Conservation (phyloP, 305 asterid genomes). For the Ajuga reptans region DNA sequence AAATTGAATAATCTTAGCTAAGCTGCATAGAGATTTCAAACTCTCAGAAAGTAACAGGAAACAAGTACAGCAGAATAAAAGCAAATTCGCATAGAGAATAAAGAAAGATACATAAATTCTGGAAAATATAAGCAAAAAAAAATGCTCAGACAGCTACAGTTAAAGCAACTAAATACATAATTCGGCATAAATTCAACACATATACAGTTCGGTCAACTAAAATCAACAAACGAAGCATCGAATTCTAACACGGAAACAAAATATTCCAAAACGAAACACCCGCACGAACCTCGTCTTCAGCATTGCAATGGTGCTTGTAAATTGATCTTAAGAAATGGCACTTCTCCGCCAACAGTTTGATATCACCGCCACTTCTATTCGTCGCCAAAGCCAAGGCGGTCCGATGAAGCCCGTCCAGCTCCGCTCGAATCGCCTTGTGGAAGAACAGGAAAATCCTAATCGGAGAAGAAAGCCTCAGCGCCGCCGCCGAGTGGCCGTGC, state of each 20-base stretch:
- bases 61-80: not conserved
- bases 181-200: not conserved
- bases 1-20: not conserved
- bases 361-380: slow-evolving; percentile 47
- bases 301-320: slow-evolving; percentile 94
- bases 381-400: slow-evolving; percentile 74
- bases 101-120: slow-evolving; percentile 1
- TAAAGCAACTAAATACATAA: slow-evolving; percentile 8
- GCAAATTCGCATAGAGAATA: not conserved
- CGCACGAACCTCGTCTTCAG: slow-evolving; percentile 82
- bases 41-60: not conserved
- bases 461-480: slow-evolving; percentile 62
- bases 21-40: not conserved
- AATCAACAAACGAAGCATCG: slow-evolving; percentile 1
- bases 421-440: slow-evolving; percentile 79
- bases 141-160: not conserved
- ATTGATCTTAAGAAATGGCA: slow-evolving; percentile 74
- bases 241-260: not conserved
- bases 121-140: not conserved
- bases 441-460: slow-evolving; percentile 69
- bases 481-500: slow-evolving; percentile 40
- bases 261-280: not conserved
- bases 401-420: slow-evolving; percentile 70
- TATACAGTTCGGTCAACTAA: slow-evolving; percentile 7
- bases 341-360: slow-evolving; percentile 56